Base-by-base conservation (phyloP, 495 filamentous ascomycete genomes). In the Cenococcum geophilum region DNA sequence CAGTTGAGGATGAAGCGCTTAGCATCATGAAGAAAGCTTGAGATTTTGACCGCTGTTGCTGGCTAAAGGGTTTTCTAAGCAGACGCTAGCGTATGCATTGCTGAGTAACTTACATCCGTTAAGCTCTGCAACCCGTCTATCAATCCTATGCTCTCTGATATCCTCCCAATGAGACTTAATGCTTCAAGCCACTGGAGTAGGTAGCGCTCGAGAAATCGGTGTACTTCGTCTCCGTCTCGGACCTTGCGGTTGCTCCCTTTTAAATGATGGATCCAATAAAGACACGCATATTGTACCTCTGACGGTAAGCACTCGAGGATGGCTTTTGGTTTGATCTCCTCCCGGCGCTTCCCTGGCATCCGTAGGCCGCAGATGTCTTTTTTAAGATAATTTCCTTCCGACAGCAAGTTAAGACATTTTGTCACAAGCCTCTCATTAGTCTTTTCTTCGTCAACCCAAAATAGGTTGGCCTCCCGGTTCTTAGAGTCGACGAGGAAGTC, bases 401-500 rank as follows among this genome's bases (percentile, higher is more conserved):
- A 21, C 70, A 75, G 73, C 1, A 69, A 20, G n/a, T 55, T 2
- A 48, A 79, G 68, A 58, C 72, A 80, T 8, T 27, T 11, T 5
- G n/a, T 55, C 14, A 64, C 67, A 51, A 80, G 60, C 35, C 40
- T 62, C 20, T 67, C n/a, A 60, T 80, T 68, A 1, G 65, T 59
- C 61, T 66, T 32, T 61, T 62, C 61, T 61, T 77, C 72, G 56
- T 78, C 64, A 22, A 79, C 63, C 64, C 68, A 73, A 63, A 78
- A 77, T 68, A 48, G 42, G 42, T 60, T 53, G 59, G 76, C 70
- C 45, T 8, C 9, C 8, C 18, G 21, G 6, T 22, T 16, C 45
- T 49, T 20, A 16, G 14, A 8, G 21, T 5, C 21, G 47, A 80
- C 53, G 16, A 82, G 73, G 60, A 76, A 81, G 64, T 81, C 78